These are phyloP conservation scores for Calonectria fujianensis DNA, from an alignment of 2,329 filamentous ascomycete genomes.

Conservation along the genomic window DNA sequence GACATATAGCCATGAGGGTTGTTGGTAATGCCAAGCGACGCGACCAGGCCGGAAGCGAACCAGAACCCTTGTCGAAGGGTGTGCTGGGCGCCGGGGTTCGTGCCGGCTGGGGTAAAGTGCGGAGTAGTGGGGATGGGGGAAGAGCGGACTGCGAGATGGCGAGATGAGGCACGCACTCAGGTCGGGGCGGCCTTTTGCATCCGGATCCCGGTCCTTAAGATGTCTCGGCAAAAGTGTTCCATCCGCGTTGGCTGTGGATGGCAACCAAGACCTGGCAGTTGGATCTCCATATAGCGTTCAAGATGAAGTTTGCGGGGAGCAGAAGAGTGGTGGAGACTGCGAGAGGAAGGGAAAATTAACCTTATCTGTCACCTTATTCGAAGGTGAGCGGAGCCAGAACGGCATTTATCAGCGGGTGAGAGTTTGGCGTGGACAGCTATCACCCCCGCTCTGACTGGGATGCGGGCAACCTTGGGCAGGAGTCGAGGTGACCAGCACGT, in stretches of 20 bases:
- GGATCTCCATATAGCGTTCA: neutral
- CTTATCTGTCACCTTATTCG: conserved; percentile 43
- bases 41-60: conserved; percentile 24
- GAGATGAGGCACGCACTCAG: conserved; percentile 31
- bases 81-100: conserved; percentile 11
- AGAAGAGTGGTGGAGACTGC: conserved; percentile 18
- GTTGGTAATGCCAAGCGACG: conserved; percentile 44
- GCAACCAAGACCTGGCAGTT: neutral
- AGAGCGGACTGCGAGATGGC: conserved; percentile 38
- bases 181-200: neutral
- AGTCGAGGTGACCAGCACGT: conserved; percentile 8
- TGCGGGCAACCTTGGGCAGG: neutral
- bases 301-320: conserved; percentile 18
- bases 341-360: conserved; percentile 37
- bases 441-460: conserved; percentile 21
- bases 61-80: conserved; percentile 20
- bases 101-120: conserved; percentile 46
- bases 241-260: neutral
- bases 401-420: conserved; percentile 13
- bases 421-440: conserved; percentile 18
- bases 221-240: conserved; percentile 8
- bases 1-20: conserved; percentile 10
- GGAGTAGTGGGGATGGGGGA: conserved; percentile 51
- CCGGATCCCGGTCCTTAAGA: neutral
- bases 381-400: conserved; percentile 7